phyloP scores from a whole-genome alignment of 306 rosid species.

The Cucumis hystrix region DNA sequence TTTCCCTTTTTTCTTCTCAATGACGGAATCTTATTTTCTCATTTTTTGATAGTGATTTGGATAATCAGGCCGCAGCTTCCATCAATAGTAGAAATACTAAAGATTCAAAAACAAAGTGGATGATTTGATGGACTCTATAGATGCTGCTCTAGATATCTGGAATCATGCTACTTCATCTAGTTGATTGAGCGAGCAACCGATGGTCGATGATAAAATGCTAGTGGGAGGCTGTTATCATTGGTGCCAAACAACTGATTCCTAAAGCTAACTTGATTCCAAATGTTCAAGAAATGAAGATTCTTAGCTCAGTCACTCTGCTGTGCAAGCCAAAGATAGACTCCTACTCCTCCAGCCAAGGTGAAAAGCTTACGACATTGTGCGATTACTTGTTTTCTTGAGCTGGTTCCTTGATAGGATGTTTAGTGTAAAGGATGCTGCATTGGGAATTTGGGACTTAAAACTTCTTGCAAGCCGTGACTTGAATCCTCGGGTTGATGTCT shows the following conservation, averaged over 20 bases:
- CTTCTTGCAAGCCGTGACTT: not conserved
- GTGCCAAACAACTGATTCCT: not conserved
- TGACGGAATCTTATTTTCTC: not conserved
- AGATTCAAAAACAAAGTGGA: not conserved
- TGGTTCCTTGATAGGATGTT: not conserved
- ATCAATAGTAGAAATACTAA: not conserved
- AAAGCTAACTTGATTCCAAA: not conserved
- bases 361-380: not conserved
- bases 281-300: not conserved
- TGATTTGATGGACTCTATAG: not conserved
- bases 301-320: not conserved
- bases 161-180: not conserved
- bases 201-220: not conserved
- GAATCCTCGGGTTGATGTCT: not conserved
- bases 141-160: not conserved
- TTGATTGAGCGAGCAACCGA: not conserved
- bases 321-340: not conserved
- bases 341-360: not conserved
- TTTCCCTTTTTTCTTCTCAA: not conserved
- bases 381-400: not conserved
- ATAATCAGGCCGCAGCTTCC: conserved; percentile 8
- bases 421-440: not conserved
- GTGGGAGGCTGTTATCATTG: not conserved
- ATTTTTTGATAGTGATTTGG: conserved; percentile 1
- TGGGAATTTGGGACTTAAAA: not conserved